These are phyloP conservation scores for Endoconidiophora polonica DNA, from an alignment of 2,329 filamentous ascomycete genomes.

Conservation along the genomic window DNA sequence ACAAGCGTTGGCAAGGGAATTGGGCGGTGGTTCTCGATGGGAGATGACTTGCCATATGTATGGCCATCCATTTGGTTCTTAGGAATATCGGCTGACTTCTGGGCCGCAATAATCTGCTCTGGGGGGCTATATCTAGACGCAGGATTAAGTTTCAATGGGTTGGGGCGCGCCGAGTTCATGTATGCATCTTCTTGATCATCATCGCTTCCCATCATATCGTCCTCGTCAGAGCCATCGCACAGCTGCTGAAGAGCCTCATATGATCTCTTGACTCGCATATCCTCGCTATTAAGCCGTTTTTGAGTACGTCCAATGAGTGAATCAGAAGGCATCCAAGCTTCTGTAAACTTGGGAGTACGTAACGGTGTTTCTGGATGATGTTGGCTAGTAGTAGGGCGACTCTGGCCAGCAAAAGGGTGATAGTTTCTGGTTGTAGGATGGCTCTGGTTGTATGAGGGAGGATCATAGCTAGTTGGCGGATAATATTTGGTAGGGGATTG, in stretches of 20 bases:
- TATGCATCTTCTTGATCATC: conserved; percentile 23
- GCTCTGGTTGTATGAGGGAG: conserved; percentile 9
- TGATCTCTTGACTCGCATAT: conserved; percentile 20
- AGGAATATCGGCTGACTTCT: neutral
- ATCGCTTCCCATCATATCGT: conserved; percentile 18
- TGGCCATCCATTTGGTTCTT: neutral
- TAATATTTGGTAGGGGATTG: conserved; percentile 12
- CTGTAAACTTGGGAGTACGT: conserved; percentile 33
- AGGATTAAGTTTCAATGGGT: conserved; percentile 22
- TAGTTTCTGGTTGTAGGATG: conserved; percentile 1
- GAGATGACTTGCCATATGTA: neutral
- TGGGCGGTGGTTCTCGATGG: neutral
- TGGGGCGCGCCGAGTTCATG: conserved; percentile 37
- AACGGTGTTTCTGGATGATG: conserved; percentile 14
- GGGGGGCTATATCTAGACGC: no score
- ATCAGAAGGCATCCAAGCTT: conserved; percentile 38
- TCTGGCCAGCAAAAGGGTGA: neutral
- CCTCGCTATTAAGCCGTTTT: conserved; percentile 27
- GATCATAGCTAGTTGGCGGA: neutral
- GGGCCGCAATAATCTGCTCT: conserved; percentile 8
- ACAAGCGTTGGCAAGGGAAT: conserved; percentile 1
- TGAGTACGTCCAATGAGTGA: conserved; percentile 37
- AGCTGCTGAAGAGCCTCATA: conserved; percentile 32
- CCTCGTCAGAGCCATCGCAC: conserved; percentile 28
- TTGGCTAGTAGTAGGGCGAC: neutral